Percentiles rank a stretch among this genome's conserved stretches.
These are phyloP conservation scores for Ceratocystis variospora DNA, from an alignment of 2,329 filamentous ascomycete species.

Conservation along the genomic window DNA sequence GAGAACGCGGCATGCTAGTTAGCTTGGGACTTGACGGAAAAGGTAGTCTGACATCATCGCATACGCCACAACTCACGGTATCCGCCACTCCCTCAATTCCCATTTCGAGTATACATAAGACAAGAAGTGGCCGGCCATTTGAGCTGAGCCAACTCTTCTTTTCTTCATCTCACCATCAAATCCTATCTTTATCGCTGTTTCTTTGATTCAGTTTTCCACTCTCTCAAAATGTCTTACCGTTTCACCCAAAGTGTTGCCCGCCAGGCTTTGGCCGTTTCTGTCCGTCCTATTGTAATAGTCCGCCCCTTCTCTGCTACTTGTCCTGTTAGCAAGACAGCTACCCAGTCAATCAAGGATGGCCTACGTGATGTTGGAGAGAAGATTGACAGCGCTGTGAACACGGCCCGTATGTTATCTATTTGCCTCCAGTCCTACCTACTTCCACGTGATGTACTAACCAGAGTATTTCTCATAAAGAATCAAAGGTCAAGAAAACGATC, in stretches of 20 bases:
- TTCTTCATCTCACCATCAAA: not conserved
- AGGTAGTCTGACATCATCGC: conserved; percentile 12
- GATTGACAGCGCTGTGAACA: conserved; percentile 47
- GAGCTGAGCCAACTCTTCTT: not conserved
- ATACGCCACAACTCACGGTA: conserved; percentile 9
- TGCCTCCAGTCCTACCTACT: not conserved
- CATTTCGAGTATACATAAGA: not conserved
- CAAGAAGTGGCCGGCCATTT: not conserved
- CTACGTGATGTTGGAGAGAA: conserved; percentile 46
- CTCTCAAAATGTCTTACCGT: conserved; percentile 14
- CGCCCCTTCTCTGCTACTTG: conserved; percentile 39
- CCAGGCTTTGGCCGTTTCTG: conserved; percentile 25
- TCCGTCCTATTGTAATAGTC: conserved; percentile 22
- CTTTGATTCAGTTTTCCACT: not conserved
- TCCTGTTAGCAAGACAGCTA: conserved; percentile 34
- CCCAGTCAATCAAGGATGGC: conserved; percentile 45
- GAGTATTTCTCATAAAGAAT: not conserved
- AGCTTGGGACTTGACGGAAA: not conserved
- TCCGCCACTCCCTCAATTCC: not conserved
- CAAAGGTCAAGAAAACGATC: conserved; percentile 25
- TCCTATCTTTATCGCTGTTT: not conserved
- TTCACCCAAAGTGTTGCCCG: conserved; percentile 29
- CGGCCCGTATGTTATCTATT: conserved; percentile 35
- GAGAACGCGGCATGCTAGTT: not conserved
- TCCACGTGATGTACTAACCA: not conserved